phyloP scores from a whole-genome alignment of 306 rosid genomes.

The Cyclanthera cordifolia region DNA sequence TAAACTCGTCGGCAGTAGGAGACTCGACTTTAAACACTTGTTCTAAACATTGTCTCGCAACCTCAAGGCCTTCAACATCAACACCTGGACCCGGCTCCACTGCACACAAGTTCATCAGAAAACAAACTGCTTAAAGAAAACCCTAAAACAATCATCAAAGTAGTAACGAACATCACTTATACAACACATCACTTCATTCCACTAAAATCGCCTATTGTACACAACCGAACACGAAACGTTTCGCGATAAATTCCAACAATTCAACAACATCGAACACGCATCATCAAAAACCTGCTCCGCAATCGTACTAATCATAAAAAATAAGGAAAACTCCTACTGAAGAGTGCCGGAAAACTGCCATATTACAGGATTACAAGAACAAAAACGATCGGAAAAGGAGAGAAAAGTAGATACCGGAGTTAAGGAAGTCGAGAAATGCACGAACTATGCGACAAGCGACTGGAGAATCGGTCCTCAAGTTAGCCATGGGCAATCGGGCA shows the following conservation, averaged over 20 bases:
- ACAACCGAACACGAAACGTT: neutral
- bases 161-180: neutral
- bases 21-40: slow-evolving; percentile 56
- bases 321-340: neutral
- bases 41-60: slow-evolving; percentile 63
- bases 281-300: neutral
- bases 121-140: neutral
- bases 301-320: neutral
- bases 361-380: neutral
- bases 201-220: neutral
- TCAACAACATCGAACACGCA: neutral
- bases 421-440: slow-evolving; percentile 59
- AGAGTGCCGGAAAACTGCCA: neutral
- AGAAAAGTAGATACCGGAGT: slow-evolving; percentile 31
- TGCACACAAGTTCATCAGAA: slow-evolving; percentile 20
- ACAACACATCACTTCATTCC: neutral
- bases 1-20: slow-evolving; percentile 22
- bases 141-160: slow-evolving; percentile 9
- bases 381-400: neutral
- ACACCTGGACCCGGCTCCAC: slow-evolving; percentile 58
- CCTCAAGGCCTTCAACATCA: slow-evolving; percentile 74
- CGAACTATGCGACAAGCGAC: slow-evolving; percentile 74
- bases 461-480: slow-evolving; percentile 43
- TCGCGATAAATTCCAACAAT: neutral
- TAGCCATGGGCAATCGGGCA: slow-evolving; percentile 15